Evolutionary conservation across 192 early-diverging fungal genomes (phyloP).

Genomic region (Linnemannia schmuckeri): DNA sequence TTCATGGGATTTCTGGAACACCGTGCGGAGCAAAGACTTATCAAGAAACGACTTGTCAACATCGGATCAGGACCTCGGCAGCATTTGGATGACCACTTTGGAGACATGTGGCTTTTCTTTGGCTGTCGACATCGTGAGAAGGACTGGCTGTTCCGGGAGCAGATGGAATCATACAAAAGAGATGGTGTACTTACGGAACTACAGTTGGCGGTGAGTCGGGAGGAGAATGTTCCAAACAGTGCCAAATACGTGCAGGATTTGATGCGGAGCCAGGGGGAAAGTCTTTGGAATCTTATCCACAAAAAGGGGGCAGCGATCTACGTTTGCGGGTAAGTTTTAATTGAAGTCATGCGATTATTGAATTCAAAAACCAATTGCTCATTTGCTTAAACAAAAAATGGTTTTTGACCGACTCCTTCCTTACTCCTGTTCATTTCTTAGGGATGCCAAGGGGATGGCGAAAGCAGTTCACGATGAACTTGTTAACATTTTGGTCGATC

Average conservation of each 20-base stretch:
- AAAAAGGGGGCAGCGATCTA: constrained; percentile 76
- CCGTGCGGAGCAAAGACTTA: constrained; percentile 64
- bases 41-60: constrained; percentile 52
- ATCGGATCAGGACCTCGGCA: constrained; percentile 34
- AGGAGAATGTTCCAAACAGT: constrained; percentile 42
- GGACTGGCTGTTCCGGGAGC: constrained; percentile 79
- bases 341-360: no score
- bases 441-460: constrained; percentile 91
- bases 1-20: constrained; percentile 92
- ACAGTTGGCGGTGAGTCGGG: constrained; percentile 77
- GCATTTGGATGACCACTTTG: constrained; percentile 60
- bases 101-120: constrained; percentile 81
- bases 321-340: constrained; percentile 76
- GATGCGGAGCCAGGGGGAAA: constrained; percentile 65
- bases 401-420: not conserved
- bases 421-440: constrained; percentile 45
- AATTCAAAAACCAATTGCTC: no score
- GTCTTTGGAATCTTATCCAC: constrained; percentile 70
- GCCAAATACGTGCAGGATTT: constrained; percentile 91
- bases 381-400: constrained; percentile 2
- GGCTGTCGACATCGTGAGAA: constrained; percentile 79
- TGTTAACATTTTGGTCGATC: constrained; percentile 69
- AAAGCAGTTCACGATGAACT: constrained; percentile 87
- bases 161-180: constrained; percentile 65
- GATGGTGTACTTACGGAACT: constrained; percentile 71